phyloP scores from a whole-genome alignment of 345 rosid genomes.

The Geranium brycei region DNA sequence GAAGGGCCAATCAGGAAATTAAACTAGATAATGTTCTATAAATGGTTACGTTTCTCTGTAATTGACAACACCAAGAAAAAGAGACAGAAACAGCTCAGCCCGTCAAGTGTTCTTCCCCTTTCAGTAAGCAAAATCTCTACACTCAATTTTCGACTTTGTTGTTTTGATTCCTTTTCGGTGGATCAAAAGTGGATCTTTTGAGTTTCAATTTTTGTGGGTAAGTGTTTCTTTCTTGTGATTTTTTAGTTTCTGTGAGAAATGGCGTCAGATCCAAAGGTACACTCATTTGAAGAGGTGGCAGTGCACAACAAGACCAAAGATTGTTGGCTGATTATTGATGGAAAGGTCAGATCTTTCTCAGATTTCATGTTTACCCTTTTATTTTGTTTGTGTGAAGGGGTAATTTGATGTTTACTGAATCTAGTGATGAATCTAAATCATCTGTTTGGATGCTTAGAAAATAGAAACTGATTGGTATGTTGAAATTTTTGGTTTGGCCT shows the following conservation, averaged over 20 bases:
- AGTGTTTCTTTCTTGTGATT: not conserved
- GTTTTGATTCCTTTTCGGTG: no score
- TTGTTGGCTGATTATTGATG: constrained; percentile 61
- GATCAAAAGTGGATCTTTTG: no score
- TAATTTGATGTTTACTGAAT: no score
- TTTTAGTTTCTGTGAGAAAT: constrained; percentile 10
- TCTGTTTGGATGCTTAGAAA: not conserved
- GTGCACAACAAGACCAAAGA: constrained; percentile 40
- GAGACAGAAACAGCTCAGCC: not conserved
- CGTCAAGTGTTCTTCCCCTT: no score
- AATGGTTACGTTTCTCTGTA: no score
- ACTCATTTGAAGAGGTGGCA: constrained; percentile 33
- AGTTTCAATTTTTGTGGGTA: not conserved
- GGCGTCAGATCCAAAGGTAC: constrained; percentile 23
- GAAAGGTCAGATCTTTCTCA: constrained; percentile 31
- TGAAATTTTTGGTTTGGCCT: not conserved
- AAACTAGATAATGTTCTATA: no score
- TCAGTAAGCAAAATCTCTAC: not conserved
- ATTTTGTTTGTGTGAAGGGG: no score
- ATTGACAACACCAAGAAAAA: not conserved
- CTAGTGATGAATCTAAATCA: not conserved
- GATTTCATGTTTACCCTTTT: not conserved
- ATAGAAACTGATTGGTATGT: no score
- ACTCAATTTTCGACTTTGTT: no score
- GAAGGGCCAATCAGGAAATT: no score